A percentile compares a stretch with the other conserved stretches of the same genome.
Conservation (phyloP, 2,329 filamentous ascomycete genomes). For the Ascochyta koolunga region DNA sequence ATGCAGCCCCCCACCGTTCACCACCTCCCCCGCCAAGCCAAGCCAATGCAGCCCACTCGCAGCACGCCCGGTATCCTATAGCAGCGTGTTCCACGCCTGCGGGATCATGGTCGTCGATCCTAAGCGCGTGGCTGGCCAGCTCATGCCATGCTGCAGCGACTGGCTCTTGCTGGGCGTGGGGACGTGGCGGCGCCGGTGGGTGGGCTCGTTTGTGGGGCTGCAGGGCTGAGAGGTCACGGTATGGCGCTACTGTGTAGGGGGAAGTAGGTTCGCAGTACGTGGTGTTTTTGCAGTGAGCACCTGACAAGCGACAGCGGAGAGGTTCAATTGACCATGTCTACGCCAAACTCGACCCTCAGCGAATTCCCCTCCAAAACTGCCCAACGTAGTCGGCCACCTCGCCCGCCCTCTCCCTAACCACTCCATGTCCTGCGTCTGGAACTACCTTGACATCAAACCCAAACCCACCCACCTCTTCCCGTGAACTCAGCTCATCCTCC, state of each 20-base stretch:
- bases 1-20: no score
- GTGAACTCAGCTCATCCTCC: conserved; percentile 44
- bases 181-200: no score
- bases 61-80: conserved; percentile 46
- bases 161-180: conserved; percentile 25
- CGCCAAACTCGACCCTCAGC: not conserved
- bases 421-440: conserved; percentile 47
- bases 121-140: conserved; percentile 37
- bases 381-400: conserved; percentile 47
- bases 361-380: conserved; percentile 28
- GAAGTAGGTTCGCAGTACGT: no score
- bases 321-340: no score
- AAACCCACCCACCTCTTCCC: conserved; percentile 39
- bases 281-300: no score
- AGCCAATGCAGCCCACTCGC: conserved; percentile 22
- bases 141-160: conserved; percentile 48
- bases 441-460: conserved; percentile 51
- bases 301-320: no score
- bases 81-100: conserved; percentile 36
- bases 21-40: not conserved
- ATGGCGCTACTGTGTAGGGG: not conserved
- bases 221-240: conserved; percentile 5
- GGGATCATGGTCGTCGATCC: conserved; percentile 38
- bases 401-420: conserved; percentile 46
- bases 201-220: no score